phyloP scores from a whole-genome alignment of 139 green algal genomes.

The Chlorella sorokiniana region DNA sequence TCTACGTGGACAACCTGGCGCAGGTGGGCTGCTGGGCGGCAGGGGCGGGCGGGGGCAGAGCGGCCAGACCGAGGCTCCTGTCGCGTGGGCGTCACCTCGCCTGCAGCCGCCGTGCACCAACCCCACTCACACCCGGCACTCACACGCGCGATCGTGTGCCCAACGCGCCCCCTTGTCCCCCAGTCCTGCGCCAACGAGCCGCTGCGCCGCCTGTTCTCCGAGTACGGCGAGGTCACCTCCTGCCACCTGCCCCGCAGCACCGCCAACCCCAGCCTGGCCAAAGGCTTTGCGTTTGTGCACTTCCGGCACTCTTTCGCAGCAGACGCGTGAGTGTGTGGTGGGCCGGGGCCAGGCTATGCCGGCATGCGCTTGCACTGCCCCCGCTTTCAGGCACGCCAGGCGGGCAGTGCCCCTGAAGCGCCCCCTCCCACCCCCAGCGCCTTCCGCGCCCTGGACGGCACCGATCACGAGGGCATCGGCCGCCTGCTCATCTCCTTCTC shows the following conservation, averaged over 20 bases:
- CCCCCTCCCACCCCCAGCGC: slow-evolving; percentile 40
- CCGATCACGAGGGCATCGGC: slow-evolving; percentile 51
- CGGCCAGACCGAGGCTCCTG: too few species aligned
- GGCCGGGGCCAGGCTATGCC: not conserved
- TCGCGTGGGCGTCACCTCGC: too few species aligned
- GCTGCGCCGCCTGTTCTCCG: slow-evolving; percentile 16
- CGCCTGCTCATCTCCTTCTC: slow-evolving; percentile 60
- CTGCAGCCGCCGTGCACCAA: too few species aligned
- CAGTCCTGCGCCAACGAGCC: slow-evolving; percentile 13
- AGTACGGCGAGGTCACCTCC: slow-evolving; percentile 29
- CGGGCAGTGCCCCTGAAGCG: not conserved
- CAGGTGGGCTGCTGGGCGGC: slow-evolving; percentile 8
- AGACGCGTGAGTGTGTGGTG: slow-evolving; percentile 23
- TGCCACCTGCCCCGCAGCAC: slow-evolving; percentile 1
- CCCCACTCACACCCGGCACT: too few species aligned
- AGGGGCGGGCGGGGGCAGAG: not conserved
- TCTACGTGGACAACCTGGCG: slow-evolving; percentile 60
- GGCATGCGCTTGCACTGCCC: not conserved
- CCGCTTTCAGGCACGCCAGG: not conserved
- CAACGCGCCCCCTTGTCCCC: slow-evolving; percentile 3
- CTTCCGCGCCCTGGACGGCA: slow-evolving; percentile 45
- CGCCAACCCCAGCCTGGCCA: not conserved
- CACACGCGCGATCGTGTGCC: too few species aligned
- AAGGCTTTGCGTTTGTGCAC: slow-evolving; percentile 61
- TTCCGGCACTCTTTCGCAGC: slow-evolving; percentile 48